phyloP scores from a whole-genome alignment of 176 grass and related monocot genomes.

The barley (Hordeum vulgare) region MorexV3_pseudomolecules_assembly NC_058518.1:359801581-359802080 shows the following conservation, averaged over 20 bases:
- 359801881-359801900: slow-evolving; percentile 18
- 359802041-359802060: not conserved
- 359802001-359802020: not conserved
- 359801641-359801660: slow-evolving; percentile 18
- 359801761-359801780: not conserved
- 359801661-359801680: slow-evolving; percentile 60
- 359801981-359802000: not conserved
- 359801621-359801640: not conserved
- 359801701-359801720: slow-evolving; percentile 51
- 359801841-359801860: slow-evolving; percentile 30
- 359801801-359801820: slow-evolving; percentile 18
- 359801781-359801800: slow-evolving; percentile 10
- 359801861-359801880: slow-evolving; percentile 11
- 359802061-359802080: not conserved
- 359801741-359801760: slow-evolving; percentile 51
- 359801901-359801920: slow-evolving; percentile 32
- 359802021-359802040: not conserved
- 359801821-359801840: not conserved
- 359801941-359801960: slow-evolving; percentile 52
- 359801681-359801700: slow-evolving; percentile 55
- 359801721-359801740: slow-evolving; percentile 82
- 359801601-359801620: not conserved
- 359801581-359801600: not conserved
- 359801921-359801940: not conserved
- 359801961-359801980: slow-evolving; percentile 21